Evolutionary conservation across 176 grass and related monocot species (phyloP), one percentile per base, ranked within the genome.

Genomic region (Themeda triandra): DNA sequence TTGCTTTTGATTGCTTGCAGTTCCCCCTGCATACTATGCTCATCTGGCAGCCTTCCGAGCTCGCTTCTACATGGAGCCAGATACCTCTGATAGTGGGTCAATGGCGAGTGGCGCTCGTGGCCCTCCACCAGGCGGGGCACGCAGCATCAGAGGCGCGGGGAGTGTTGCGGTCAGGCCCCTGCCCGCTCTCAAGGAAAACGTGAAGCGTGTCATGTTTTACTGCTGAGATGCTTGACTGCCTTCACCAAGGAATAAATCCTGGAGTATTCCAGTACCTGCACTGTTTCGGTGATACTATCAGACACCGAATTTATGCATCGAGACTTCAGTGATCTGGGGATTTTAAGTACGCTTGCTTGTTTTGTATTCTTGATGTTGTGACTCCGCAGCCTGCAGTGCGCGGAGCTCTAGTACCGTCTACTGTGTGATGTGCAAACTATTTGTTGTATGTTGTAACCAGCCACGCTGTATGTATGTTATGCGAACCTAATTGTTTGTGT

Each of bases 191-290:
- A 96, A 96, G 84, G 94, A 96, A 53, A 96, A 96, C 36, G 94
- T 96, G 54, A 93, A 96, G 69, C 86, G 91, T 40, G 94, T 96
- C 78, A 96, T 96, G 94, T 96, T 96, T 75, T 96, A 96, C 83
- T 96, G 94, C 88, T 93, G 67, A 96, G 76, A 79, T n/a, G 37
- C 6, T 17, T n/a, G 36, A 18, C 23, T 71, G 66, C 17, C 17
- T 85, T 29, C 13, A 21, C 3, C 39, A 59, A 62, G 62, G 48
- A 69, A 68, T 68, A 46, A 60, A 48, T 17, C n/a, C 39, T 62
- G 23, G n/a, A 36, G 10, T 82, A 80, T 78, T 71, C 30, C 12
- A 63, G 73, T 44, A 53, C 4, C 42, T 18, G 8, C 13, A 25
- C 71, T 76, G 14, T 75, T 63, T 72, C 23, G 24, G 37, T 75